Evolutionary conservation across 805 yeast species (phyloP).

Genomic region (Yamadazyma paraphyllophila): DNA sequence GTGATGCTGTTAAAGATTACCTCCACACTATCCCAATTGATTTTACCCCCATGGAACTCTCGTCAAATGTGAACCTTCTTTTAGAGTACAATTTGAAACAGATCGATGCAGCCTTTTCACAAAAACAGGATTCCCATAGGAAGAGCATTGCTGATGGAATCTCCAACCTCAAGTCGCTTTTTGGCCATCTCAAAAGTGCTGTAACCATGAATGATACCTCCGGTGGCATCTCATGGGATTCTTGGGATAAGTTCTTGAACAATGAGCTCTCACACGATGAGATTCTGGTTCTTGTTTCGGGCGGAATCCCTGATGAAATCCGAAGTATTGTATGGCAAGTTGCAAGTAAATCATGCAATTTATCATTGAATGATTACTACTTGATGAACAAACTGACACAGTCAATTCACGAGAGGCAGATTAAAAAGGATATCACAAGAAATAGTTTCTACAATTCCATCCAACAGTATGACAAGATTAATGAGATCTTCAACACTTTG

Average conservation of each 20-base stretch:
- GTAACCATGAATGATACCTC: slow-evolving; percentile 8
- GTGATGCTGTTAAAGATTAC: slow-evolving; percentile 11
- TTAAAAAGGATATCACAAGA: slow-evolving; percentile 77
- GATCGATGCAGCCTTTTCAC: slow-evolving; percentile 49
- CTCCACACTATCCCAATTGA: slow-evolving; percentile 10
- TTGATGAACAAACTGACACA: slow-evolving; percentile 45
- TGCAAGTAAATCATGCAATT: slow-evolving; percentile 73
- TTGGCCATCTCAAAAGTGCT: slow-evolving; percentile 26
- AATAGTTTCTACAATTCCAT: slow-evolving; percentile 73
- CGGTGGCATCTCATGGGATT: slow-evolving; percentile 67
- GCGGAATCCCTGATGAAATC: slow-evolving; percentile 81
- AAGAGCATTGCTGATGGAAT: slow-evolving; percentile 31
- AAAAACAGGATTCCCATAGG: slow-evolving; percentile 41
- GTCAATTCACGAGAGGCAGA: slow-evolving; percentile 69
- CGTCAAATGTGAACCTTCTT: not conserved
- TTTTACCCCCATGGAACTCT: slow-evolving; percentile 9
- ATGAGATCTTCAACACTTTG: slow-evolving; percentile 68
- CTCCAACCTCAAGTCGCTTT: slow-evolving; percentile 29
- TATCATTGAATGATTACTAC: slow-evolving; percentile 59
- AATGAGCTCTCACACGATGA: slow-evolving; percentile 70
- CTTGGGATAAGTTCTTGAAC: slow-evolving; percentile 81
- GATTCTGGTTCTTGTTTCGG: slow-evolving; percentile 58
- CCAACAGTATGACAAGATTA: slow-evolving; percentile 53
- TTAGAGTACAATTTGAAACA: slow-evolving; percentile 45
- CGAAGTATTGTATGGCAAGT: slow-evolving; percentile 94